Percentiles rank a stretch among this genome's conserved stretches.
Conservation (phyloP, 148 eudicot genomes). For the Gaultheria prostrata region DNA sequence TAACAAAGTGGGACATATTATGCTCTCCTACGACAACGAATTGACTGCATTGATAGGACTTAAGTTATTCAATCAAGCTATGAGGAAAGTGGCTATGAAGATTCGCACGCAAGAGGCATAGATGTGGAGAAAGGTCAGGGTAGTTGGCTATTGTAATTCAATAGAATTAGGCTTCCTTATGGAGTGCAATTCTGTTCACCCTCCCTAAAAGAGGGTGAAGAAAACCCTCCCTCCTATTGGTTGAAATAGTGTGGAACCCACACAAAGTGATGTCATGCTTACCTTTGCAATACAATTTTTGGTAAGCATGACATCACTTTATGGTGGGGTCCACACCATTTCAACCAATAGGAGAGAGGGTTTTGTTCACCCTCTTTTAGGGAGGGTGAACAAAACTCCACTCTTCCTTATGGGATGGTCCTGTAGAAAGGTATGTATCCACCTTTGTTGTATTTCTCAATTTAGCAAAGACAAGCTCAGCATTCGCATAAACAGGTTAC, state of each 20-base stretch:
- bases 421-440: not conserved
- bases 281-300: too few relatives aligned
- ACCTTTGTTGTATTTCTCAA: not conserved
- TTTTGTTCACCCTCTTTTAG: too few relatives aligned
- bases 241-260: too few relatives aligned
- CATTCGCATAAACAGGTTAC: not conserved
- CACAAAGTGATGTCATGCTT: too few relatives aligned
- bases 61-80: not conserved
- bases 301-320: too few relatives aligned
- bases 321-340: too few relatives aligned
- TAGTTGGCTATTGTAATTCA: not conserved
- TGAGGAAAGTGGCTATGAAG: not conserved
- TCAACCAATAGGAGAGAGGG: too few relatives aligned
- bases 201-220: too few relatives aligned
- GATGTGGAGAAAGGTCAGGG: not conserved
- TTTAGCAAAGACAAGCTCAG: not conserved
- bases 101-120: not conserved
- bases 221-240: too few relatives aligned
- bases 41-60: not conserved
- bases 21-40: not conserved
- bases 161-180: not conserved
- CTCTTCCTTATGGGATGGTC: not conserved
- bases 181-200: too few relatives aligned
- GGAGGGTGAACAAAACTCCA: too few relatives aligned
- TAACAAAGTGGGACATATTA: not conserved